Percentiles rank a stretch among this genome's conserved stretches.
Conservation (phyloP, 2,329 filamentous ascomycete species). For the Sclerotinia spermophila region DNA sequence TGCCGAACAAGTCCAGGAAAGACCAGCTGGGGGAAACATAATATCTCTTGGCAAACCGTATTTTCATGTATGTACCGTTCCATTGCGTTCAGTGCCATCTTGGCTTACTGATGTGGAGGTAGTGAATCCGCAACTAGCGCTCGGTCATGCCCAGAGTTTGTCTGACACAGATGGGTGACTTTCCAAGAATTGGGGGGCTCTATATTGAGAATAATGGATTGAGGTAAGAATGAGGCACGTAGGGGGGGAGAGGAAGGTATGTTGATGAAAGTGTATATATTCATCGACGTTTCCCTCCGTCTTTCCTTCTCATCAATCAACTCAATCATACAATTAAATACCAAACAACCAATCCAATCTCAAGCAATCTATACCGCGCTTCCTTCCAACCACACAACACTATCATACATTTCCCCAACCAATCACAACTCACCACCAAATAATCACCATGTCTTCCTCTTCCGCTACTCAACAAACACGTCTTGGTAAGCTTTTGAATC, state of each 20-base stretch:
- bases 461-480: slow-evolving; percentile 4
- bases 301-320: slow-evolving; percentile 14
- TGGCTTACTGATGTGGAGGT: slow-evolving; percentile 14
- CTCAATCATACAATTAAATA: background rate
- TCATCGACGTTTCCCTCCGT: background rate
- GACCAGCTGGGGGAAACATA: background rate
- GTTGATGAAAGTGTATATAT: slow-evolving; percentile 14
- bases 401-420: background rate
- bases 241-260: background rate
- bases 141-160: slow-evolving; percentile 12
- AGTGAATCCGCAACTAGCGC: slow-evolving; percentile 7
- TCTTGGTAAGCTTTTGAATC: slow-evolving; percentile 6
- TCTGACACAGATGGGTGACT: slow-evolving; percentile 12
- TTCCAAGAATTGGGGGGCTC: background rate
- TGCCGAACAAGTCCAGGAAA: background rate
- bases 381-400: background rate
- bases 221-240: slow-evolving; percentile 3
- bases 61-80: slow-evolving; percentile 7
- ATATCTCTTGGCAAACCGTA: slow-evolving; percentile 10
- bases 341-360: background rate
- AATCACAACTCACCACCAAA: slow-evolving; percentile 9
- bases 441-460: slow-evolving; percentile 19
- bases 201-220: background rate
- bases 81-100: slow-evolving; percentile 5
- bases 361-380: background rate